Evolutionary conservation across 805 yeast genomes (phyloP).

Genomic region (Starmerella ratchasimensis): DNA sequence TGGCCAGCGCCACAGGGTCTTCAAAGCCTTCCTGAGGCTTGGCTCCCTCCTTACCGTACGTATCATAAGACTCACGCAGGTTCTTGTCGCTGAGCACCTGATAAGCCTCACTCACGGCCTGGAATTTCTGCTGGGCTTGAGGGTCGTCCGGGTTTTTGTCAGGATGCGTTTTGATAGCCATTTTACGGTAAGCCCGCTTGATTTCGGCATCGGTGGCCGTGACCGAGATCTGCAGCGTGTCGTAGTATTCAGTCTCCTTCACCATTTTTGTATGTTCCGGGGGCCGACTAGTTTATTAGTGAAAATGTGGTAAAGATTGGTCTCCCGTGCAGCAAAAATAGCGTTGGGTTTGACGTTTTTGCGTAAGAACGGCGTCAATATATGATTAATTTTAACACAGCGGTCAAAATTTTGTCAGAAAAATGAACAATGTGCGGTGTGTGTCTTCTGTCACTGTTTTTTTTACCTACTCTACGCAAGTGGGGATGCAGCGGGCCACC

Average conservation of each 20-base stretch:
- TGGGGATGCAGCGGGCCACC: too few species aligned
- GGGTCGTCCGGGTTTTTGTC: conserved; percentile 95
- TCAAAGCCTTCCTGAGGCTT: conserved; percentile 56
- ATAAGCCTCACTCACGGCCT: conserved; percentile 45
- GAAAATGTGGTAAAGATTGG: too few species aligned
- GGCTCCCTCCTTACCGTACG: conserved; percentile 67
- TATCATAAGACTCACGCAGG: conserved; percentile 62
- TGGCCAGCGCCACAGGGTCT: conserved; percentile 78
- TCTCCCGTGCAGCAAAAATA: too few species aligned
- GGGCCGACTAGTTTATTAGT: too few species aligned
- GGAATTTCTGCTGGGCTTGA: conserved; percentile 75
- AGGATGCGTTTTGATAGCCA: conserved; percentile 83
- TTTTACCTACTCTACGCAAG: too few species aligned
- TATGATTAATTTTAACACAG: too few species aligned
- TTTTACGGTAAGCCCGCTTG: conserved; percentile 84
- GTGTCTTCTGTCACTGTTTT: too few species aligned
- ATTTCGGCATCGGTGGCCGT: conserved; percentile 69
- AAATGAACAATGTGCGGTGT: too few species aligned
- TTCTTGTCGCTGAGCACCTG: conserved; percentile 59
- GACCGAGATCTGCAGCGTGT: conserved; percentile 50
- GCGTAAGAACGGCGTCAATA: too few species aligned
- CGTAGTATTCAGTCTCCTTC: conserved; percentile 78
- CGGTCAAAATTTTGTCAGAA: too few species aligned
- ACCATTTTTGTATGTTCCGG: too few species aligned
- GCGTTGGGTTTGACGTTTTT: too few species aligned